Evolutionary conservation across 2,329 filamentous ascomycete species (phyloP), one percentile per base, ranked within the genome.

Genomic region (Aspergillus ustus): DNA sequence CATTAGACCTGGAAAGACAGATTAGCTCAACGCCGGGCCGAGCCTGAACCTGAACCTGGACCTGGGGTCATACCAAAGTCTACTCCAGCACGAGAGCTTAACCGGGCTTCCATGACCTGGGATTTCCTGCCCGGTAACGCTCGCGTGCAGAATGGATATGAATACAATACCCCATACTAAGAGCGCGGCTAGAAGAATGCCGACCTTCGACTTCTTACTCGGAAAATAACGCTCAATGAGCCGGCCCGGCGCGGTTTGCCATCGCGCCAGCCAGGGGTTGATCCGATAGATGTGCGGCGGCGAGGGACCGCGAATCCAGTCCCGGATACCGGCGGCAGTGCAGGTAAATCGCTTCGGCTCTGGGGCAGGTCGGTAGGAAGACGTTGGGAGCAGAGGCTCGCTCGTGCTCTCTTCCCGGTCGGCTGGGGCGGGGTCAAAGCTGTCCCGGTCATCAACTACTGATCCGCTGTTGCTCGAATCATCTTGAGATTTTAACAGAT

Each of bases 31-130:
- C 25, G 50, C 5, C 34, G 57, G 17, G 46, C 73, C 65, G 82
- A 82, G 40, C 76, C 28, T 50, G 20, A 25, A 43, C 22, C 22
- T 40, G 82, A 82, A 43, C 76, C 28, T 50, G 20, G 19, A 43
- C 22, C 22, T 40, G 11, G 31, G 75, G 57, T 80, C 80, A 46
- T 71, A 76, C 82, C 75, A 75, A 52, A 79, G 66, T 49, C 69
- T 68, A 50, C 63, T 60, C 52, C 70, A 70, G 66, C 72, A 78
- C n/a, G 72, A 72, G 31, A 78, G 64, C 56, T 75, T 73, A 22
- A 75, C 71, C 4, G 75, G 75, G 52, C 65, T 67, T 9, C 73
- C 76, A 63, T 75, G 74, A 2, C 73, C 74, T n/a, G 66, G 60
- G 28, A 74, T 66, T n/a, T 72, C 67, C 54, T 72, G 69, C 1